Evolutionary conservation across 305 asterid species (phyloP), one percentile per base, ranked within the genome.

Genomic region (Solanum hybrid): DNA sequence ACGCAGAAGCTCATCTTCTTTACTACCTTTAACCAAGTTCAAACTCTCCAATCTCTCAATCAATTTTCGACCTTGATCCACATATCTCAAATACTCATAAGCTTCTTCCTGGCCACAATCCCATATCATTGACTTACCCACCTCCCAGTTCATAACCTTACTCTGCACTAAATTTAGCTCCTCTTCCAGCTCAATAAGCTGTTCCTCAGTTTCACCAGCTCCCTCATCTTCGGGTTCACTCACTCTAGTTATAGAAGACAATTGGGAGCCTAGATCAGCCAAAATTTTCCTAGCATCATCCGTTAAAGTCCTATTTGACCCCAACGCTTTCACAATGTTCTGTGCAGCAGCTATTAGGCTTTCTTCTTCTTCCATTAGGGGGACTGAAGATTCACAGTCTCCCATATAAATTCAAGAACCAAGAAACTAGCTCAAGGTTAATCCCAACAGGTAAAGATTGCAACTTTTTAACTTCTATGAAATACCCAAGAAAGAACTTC

Each of bases 51-150:
- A 91, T 15, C 90, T 78, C 82, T 95, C 95, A 12, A 89, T 92
- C 92, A 96, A 82, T 69, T 92, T 95, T 11, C 94, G 95, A 90
- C 92, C 92, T 88, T 95, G 97, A 69, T 95, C 35, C 35, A 32
- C 35, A 32, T 32, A 32, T 32, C 92, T 95, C 92, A 97, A 85
- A 91, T 95, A 97, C 45, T 94, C 95, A 84, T 91, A 87, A 32
- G 93, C 97, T 90, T 95, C 99, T 38, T 94, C 95, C 12, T 95
- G 93, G 72, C 97, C 97, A 91, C 91, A 94, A 89, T 97, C 99
- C 98, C 98, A 96, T 88, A 97, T 94, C 95, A 94, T 93, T 29
- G 95, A 92, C 85, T 93, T 94, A 13, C 90, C 95, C 40, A 91
- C 94, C 90, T 97, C 99, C 99, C 99, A 95, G 60, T 78, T 91